Conservation (phyloP, 805 yeast genomes). For the Myxozyma lipomycoides region DNA sequence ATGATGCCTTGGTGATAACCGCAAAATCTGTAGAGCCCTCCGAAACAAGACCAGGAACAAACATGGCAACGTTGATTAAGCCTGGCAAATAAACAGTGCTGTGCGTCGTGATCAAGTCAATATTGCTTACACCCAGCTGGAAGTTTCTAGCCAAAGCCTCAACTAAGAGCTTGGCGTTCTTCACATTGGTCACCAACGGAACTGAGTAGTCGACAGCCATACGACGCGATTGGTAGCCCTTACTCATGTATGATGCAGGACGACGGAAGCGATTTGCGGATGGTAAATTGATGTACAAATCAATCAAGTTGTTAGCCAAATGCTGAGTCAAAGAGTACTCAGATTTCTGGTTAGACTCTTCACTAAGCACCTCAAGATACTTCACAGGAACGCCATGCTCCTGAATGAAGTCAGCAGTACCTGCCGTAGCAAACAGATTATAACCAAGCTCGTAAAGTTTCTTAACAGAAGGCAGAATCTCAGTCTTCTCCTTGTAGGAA, state of each 20-base stretch:
- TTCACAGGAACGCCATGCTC: conserved; percentile 94
- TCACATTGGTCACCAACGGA: conserved; percentile 95
- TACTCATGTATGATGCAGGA: conserved; percentile 96
- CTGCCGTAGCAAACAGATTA: conserved; percentile 94
- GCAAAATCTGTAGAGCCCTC: conserved; percentile 56
- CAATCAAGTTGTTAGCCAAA: conserved; percentile 93
- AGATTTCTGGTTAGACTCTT: conserved; percentile 56
- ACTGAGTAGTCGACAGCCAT: conserved; percentile 99
- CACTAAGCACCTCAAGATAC: conserved; percentile 75
- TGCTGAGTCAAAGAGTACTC: conserved; percentile 96
- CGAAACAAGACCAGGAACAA: conserved; percentile 61
- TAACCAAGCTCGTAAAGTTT: conserved; percentile 79
- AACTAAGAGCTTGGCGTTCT: conserved; percentile 89
- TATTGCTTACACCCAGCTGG: conserved; percentile 59
- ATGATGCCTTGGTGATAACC: conserved; percentile 62
- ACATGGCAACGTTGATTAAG: conserved; percentile 73
- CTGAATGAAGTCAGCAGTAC: conserved; percentile 96
- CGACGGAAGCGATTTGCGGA: conserved; percentile 96
- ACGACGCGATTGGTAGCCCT: conserved; percentile 97
- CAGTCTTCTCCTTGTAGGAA: conserved; percentile 93
- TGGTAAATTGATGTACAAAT: conserved; percentile 92
- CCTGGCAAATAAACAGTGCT: conserved; percentile 81
- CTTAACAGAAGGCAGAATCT: conserved; percentile 80
- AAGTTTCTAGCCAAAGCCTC: conserved; percentile 69
- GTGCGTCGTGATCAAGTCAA: conserved; percentile 90